Percentiles rank a stretch among this genome's conserved stretches.
Evolutionary conservation across 768 basidiomycete species (phyloP).

Genomic region (Naganishia vaughanmartiniae): DNA sequence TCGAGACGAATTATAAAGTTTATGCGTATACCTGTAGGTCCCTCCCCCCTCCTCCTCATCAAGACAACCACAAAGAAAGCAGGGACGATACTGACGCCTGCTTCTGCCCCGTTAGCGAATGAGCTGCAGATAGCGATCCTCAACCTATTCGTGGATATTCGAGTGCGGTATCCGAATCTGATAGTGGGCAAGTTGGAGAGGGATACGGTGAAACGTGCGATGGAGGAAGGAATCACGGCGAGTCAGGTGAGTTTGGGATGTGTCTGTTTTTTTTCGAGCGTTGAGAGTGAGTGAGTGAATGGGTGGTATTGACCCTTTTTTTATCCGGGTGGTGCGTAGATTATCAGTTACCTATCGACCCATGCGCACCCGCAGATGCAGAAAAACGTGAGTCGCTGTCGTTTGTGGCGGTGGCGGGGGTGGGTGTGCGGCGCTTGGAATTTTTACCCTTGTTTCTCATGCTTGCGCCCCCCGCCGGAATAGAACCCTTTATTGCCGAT

Average conservation of each 20-base stretch:
- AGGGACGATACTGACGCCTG: slow-evolving; percentile 27
- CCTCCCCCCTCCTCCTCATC: slow-evolving; percentile 30
- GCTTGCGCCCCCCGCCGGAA: slow-evolving; percentile 31
- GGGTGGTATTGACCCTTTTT: too few relatives aligned
- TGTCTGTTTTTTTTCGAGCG: slow-evolving; percentile 22
- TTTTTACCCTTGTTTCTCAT: slow-evolving; percentile 2
- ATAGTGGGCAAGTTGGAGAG: slow-evolving; percentile 94
- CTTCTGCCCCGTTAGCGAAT: slow-evolving; percentile 63
- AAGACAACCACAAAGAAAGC: slow-evolving; percentile 27
- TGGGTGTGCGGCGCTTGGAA: not conserved
- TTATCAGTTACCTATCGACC: slow-evolving; percentile 87
- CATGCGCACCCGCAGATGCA: slow-evolving; percentile 99
- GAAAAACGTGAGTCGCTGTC: slow-evolving; percentile 65
- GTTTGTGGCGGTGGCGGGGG: too few relatives aligned
- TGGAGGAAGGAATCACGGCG: slow-evolving; percentile 91
- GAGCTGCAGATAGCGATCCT: slow-evolving; percentile 93
- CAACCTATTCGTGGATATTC: slow-evolving; percentile 86
- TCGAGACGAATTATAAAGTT: slow-evolving; percentile 96
- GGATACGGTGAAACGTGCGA: slow-evolving; percentile 89
- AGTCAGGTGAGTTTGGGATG: slow-evolving; percentile 66
- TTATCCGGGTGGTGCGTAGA: slow-evolving; percentile 56
- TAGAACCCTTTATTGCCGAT: slow-evolving; percentile 91
- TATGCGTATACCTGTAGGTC: slow-evolving; percentile 90
- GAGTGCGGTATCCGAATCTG: slow-evolving; percentile 92
- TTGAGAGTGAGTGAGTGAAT: too few relatives aligned